Evolutionary conservation across 345 rosid species (phyloP).

Genomic region (Eucalyptus pauciflora): DNA sequence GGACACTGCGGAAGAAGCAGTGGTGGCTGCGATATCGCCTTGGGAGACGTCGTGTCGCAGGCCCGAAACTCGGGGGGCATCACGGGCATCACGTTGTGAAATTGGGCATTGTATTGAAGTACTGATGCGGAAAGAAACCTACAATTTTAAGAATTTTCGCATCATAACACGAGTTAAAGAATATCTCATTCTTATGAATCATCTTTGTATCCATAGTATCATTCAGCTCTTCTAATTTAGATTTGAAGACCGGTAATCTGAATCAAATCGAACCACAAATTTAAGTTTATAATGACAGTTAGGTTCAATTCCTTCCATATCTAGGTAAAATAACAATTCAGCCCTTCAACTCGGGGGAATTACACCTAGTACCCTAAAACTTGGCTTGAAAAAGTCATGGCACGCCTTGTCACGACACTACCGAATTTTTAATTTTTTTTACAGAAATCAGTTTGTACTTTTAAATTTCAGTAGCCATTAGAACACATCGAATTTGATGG

Average conservation of each 20-base stretch:
- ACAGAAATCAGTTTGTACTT: background rate
- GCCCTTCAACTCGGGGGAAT: background rate
- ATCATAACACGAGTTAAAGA: background rate
- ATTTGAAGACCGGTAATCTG: background rate
- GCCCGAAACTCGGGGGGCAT: conserved; percentile 56
- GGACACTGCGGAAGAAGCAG: background rate
- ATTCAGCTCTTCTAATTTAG: background rate
- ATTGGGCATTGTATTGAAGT: conserved; percentile 69
- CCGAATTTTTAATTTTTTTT: background rate
- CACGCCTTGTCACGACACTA: background rate
- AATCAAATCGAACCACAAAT: background rate
- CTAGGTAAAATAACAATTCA: background rate
- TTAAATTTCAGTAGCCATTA: background rate
- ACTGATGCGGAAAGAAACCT: conserved; percentile 16
- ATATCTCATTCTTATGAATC: background rate
- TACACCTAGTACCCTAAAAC: background rate
- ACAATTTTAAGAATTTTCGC: background rate
- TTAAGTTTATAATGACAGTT: background rate
- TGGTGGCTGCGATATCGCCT: conserved; percentile 57
- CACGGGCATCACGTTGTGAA: conserved; percentile 86
- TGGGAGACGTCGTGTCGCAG: conserved; percentile 69
- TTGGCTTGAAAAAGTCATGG: background rate
- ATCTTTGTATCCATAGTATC: background rate
- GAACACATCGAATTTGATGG: background rate
- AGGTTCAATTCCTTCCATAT: background rate